Base-by-base conservation (phyloP, 306 rosid species). In the Castanea mollissima region DNA sequence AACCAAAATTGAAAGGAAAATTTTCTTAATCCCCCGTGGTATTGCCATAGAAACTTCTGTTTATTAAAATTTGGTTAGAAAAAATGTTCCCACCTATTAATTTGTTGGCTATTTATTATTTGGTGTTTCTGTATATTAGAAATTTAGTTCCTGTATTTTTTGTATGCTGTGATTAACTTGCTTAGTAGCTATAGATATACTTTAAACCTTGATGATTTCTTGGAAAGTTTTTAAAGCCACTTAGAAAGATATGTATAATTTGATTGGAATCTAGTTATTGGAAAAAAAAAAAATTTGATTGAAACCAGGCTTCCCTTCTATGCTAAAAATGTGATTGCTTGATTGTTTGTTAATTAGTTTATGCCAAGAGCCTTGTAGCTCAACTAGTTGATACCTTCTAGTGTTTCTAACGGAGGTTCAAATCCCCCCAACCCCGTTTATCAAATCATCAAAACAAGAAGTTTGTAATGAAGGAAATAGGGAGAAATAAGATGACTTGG, bases 271-370 rank as follows among this genome's bases (percentile, higher is more conserved):
- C 13, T 41, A 41, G 46, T 41, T 41, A 41, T 23, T 1, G 23
- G 23, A n/a, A n/a, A n/a, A n/a, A n/a, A n/a, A n/a, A n/a, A n/a
- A n/a, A n/a, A n/a, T n/a, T n/a, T 64, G 46, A 64, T 67, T 67
- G 72, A 49, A 67, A 67, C 72, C 1, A 19, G 72, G 72, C 72
- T 64, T 64, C 71, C 8, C 71, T 65, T 65, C 6, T 65, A 65
- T 32, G 32, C 14, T 34, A 27, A 60, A 12, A 49, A 49, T 7
- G 18, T 67, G 12, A 19, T 67, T 49, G 51, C 23, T 31, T 18
- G 21, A 34, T 32, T 5, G 25, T 34, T 65, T 13, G 35, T 65
- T 18, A 16, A 34, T 18, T 65, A 32, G 49, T 18, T 14, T 13
- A 12, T 11, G 46, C 46, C 46, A 41, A 2, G 46, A 41, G 46